A percentile compares a stretch with the other conserved stretches of the same genome.
Evolutionary conservation across 2,329 filamentous ascomycete genomes (phyloP).

Genomic region (Uncinocarpus reesii): DNA sequence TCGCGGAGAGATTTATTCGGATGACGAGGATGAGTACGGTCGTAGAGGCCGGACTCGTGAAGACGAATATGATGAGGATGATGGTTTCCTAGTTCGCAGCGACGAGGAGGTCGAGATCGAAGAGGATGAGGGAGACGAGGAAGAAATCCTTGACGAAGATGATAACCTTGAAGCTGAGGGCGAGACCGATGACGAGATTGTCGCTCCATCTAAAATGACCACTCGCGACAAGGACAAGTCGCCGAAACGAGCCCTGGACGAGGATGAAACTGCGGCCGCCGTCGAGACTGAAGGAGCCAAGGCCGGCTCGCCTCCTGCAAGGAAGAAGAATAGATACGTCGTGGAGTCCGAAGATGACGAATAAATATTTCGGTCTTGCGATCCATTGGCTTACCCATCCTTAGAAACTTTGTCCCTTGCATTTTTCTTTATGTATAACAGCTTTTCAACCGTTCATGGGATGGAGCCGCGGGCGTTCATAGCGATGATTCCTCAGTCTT

Average conservation of each 20-base stretch:
- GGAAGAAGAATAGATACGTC: constrained; percentile 40
- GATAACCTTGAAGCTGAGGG: constrained; percentile 40
- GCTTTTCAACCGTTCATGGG: too few species aligned
- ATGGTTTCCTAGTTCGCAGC: constrained; percentile 58
- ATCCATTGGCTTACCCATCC: not conserved
- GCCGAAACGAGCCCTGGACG: constrained; percentile 17
- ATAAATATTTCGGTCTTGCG: not conserved
- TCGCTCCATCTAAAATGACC: constrained; percentile 19
- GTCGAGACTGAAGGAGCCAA: constrained; percentile 18
- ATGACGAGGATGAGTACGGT: constrained; percentile 41
- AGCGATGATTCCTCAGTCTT: too few species aligned
- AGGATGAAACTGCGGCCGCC: constrained; percentile 16
- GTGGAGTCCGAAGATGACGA: constrained; percentile 41
- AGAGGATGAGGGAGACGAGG: constrained; percentile 35
- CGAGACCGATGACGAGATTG: constrained; percentile 29
- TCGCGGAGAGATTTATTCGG: constrained; percentile 40
- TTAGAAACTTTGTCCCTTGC: not conserved
- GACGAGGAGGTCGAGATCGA: constrained; percentile 41
- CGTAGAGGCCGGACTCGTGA: constrained; percentile 48
- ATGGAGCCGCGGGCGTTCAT: too few species aligned
- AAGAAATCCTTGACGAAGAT: constrained; percentile 34
- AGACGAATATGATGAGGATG: constrained; percentile 73
- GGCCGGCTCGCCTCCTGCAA: constrained; percentile 29
- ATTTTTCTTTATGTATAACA: not conserved
- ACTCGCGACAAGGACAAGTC: constrained; percentile 22